Percentiles rank a stretch among this genome's conserved stretches.
These are phyloP conservation scores for Saccharomycopsis microspora DNA, from an alignment of 805 yeast species.

Conservation along the genomic window DNA sequence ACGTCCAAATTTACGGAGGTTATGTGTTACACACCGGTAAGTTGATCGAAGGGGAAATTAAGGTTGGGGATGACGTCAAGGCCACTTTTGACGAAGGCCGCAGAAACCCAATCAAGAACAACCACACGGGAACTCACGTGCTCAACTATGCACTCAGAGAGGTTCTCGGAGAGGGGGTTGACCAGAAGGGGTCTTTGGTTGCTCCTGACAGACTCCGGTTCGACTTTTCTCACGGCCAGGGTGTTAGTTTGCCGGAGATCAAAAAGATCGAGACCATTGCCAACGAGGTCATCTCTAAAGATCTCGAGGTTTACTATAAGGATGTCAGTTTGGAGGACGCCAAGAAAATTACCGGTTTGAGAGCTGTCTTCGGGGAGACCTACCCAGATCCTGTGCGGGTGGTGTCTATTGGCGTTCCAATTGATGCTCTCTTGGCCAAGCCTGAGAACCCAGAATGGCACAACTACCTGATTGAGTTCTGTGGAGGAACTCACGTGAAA, in stretches of 20 bases:
- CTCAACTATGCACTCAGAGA: slow-evolving; percentile 81
- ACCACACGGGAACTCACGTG: slow-evolving; percentile 97
- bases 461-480: slow-evolving; percentile 78
- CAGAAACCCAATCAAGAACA: slow-evolving; percentile 93
- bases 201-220: slow-evolving; percentile 92
- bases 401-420: slow-evolving; percentile 88
- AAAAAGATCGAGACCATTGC: slow-evolving; percentile 64
- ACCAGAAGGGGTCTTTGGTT: slow-evolving; percentile 94
- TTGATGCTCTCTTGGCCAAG: slow-evolving; percentile 62
- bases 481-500: slow-evolving; percentile 97
- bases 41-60: slow-evolving; percentile 33
- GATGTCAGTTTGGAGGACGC: slow-evolving; percentile 73
- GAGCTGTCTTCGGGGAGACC: slow-evolving; percentile 98
- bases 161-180: slow-evolving; percentile 78
- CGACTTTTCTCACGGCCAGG: slow-evolving; percentile 92
- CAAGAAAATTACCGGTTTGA: slow-evolving; percentile 65
- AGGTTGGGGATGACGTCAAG: slow-evolving; percentile 59
- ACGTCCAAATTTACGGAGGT: slow-evolving; percentile 89
- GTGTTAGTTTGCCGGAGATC: slow-evolving; percentile 59
- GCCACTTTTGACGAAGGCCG: slow-evolving; percentile 88
- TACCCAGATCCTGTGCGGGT: slow-evolving; percentile 99
- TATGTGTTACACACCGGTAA: slow-evolving; percentile 92
- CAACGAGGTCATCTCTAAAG: slow-evolving; percentile 59
- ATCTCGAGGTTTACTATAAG: slow-evolving; percentile 66
- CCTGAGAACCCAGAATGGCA: slow-evolving; percentile 72